Evolutionary conservation across 1,139 yeast genomes (phyloP), one percentile per base, ranked within the genome.

Genomic region (Hyphopichia wangnamkhiaoensis): DNA sequence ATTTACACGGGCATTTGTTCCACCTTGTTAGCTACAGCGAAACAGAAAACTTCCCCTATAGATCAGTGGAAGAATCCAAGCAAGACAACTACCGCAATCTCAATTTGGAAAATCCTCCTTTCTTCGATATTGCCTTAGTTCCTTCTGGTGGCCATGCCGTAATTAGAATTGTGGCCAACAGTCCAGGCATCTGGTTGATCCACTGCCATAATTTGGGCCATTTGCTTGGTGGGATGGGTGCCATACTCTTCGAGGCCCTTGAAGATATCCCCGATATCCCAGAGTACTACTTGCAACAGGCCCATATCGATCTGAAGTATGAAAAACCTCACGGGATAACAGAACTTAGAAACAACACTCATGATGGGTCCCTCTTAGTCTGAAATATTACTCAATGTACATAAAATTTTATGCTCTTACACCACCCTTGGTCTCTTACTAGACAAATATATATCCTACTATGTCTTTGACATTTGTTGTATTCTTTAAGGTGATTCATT

Each of bases 131-230:
- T 33, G 54, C 56, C 1, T 45, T 58, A 19, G 49, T 59, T 2
- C 57, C 60, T 1, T 57, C 63, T 5, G 56, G 59, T 0, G 65
- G 66, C 2, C 64, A 60, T 40, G 54, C 56, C 0, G 62, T 61
- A 2, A 39, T 58, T 5, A 41, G 71, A 30, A 52, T 64, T 29
- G 36, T 34, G 17, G 48, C 52, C 12, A 39, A 46, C 24, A 46
- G 46, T 31, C 52, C 52, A n/a, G 52, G 52, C 3, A 24, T 47
- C 10, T 48, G 52, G 56, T 48, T 67, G 34, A 37, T 68, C 26
- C 73, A 68, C 42, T 68, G 73, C 41, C 74, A 68, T 42, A 63
- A 65, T 36, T 52, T 63, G 10, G 61, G 65, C 24, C 73, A 68
- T 39, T 45, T 66, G 40, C 35, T 59, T 31, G 63, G 63, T 9